Base-by-base conservation (phyloP, 176 grass and related monocot species). In the Ananas comosus region DNA sequence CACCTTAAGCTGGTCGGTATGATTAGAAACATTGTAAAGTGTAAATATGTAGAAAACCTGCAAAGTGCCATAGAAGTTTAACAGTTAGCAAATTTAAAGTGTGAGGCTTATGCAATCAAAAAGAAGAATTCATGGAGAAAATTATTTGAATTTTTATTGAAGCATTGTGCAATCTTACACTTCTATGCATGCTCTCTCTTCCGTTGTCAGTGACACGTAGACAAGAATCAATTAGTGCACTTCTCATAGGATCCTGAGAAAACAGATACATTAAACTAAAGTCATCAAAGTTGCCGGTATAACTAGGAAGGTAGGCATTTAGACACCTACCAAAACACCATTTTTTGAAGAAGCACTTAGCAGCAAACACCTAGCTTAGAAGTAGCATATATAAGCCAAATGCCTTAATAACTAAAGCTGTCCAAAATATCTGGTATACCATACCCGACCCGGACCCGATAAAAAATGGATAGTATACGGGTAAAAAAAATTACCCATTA, bases 31-130 rank as follows among this genome's bases (percentile, higher is more conserved):
- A 74, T 85, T 96, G 79, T 88, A 89, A 48, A 96, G 76, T 56
- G 93, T 96, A 81, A 96, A 90, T 85, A 90, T 89, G 76, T 92
- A 96, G 78, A 96, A 92, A 49, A 85, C 80, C 93, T 92, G 83
- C 23, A 70, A 76, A 75, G 69, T 63, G 21, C 53, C 18, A 23
- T 12, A 13, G 12, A 76, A 56, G 66, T 42, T 23, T 64, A 16
- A 49, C 12, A 27, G 49, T 49, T 61, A 51, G 27, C 51, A 66
- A 64, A n/a, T 1, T 56, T 70, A 76, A 64, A 74, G 9, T 61
- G 56, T 18, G 10, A 61, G 4, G 56, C 13, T 14, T 10, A 61
- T 11, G n/a, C n/a, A 61, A 61, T 61, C 18, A 65, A 49, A 79
- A 64, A 12, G 27, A 73, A 66, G 23, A 13, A 10, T 67, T 64